Conservation (phyloP, 164 flowering plant species). For the Dillenia turbinata region DNA sequence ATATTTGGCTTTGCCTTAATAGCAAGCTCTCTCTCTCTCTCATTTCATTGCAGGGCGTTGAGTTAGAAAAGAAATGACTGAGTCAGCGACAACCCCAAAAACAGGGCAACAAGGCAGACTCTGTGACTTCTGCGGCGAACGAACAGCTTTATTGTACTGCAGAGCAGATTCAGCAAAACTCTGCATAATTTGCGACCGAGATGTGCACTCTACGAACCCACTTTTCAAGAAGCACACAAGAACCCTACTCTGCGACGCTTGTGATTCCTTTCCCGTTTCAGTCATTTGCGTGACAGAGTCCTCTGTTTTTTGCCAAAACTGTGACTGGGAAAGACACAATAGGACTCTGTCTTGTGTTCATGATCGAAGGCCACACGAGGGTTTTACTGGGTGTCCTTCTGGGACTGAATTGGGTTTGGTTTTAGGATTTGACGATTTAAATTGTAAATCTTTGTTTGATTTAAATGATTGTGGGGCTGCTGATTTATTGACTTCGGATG, state of each 20-base stretch:
- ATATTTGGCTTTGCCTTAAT: no score
- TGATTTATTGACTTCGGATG: constrained; percentile 15
- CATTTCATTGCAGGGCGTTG: no score
- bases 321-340: constrained; percentile 73
- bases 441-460: constrained; percentile 24
- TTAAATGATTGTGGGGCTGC: constrained; percentile 8
- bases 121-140: constrained; percentile 70
- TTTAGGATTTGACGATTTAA: constrained; percentile 59
- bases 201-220: constrained; percentile 68
- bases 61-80: no score
- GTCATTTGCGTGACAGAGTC: constrained; percentile 57
- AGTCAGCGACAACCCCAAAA: background rate
- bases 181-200: constrained; percentile 65
- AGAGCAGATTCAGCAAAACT: constrained; percentile 82
- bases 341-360: constrained; percentile 23
- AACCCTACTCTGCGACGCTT: constrained; percentile 61
- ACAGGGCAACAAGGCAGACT: constrained; percentile 9
- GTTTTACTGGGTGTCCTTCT: constrained; percentile 65
- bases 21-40: no score
- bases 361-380: constrained; percentile 63
- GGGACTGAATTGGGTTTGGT: constrained; percentile 37
- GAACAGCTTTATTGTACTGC: constrained; percentile 64
- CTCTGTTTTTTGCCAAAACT: constrained; percentile 63
- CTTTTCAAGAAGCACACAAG: constrained; percentile 74
- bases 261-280: constrained; percentile 51